Evolutionary conservation across 768 basidiomycete genomes (phyloP), one percentile per base, ranked within the genome.

Genomic region (Lenzites betulinus): DNA sequence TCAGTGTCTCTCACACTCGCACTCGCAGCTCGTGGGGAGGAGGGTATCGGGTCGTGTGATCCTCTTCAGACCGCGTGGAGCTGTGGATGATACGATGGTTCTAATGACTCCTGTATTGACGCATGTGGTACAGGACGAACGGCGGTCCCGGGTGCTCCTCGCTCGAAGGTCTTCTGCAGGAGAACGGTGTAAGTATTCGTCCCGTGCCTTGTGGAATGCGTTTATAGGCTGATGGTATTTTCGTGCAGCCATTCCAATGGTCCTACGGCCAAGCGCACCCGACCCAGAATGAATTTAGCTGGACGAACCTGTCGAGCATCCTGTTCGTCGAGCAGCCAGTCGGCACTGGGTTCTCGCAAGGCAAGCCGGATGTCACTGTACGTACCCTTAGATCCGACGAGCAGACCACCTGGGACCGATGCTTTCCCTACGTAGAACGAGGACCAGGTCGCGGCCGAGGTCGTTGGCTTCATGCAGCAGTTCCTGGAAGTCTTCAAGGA

Each of bases 81-180:
- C 11, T 33, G 30, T 5, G 30, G 11, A 11, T 4, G 11, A 33
- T 5, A 33, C 30, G 30, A 33, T 33, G 30, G 30, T 11, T 33
- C 30, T 11, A 33, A 33, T 11, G 30, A 4, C 4, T 5, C 11
- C 11, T 15, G 22, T 25, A 13, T 23, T 51, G 7, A 48, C 11
- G 7, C 16, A 33, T 8, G 38, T n/a, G 18, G n/a, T 25, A 23
- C 66, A 89, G 88, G 89, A 88, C 86, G 3, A 90, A 90, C 64
- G 89, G 89, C 22, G 89, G 90, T 1, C 90, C 89, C 0, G 89
- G 90, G 26, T 90, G 89, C 66, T 89, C 87, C 9, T 88, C 88
- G 2, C 75, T 91, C 1, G 85, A 89, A 68, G 90, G 88, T n/a
- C 70, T 86, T 35, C 69, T 91, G 3, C 86, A 90, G 69, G 90